Conservation (phyloP, 2,329 filamentous ascomycete genomes). For the Incumbomyces lentus region DNA sequence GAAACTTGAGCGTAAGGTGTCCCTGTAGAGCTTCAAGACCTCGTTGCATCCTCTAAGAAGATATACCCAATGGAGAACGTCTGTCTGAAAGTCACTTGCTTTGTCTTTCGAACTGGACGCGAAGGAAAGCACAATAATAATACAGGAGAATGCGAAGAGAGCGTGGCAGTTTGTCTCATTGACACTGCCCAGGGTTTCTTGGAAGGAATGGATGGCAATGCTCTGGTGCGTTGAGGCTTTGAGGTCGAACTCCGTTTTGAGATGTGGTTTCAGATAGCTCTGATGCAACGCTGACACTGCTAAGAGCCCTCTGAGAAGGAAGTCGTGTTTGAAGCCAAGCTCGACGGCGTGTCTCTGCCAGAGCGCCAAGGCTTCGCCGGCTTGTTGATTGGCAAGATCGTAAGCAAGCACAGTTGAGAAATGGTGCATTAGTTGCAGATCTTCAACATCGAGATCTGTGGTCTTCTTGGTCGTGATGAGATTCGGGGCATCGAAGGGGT, state of each 20-base stretch:
- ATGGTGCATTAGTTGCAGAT: slow-evolving; percentile 31
- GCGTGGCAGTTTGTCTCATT: slow-evolving; percentile 34
- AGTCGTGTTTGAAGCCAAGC: slow-evolving; percentile 33
- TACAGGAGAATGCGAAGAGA: slow-evolving; percentile 32
- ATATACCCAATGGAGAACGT: slow-evolving; percentile 25
- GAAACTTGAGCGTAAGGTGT: slow-evolving; percentile 21
- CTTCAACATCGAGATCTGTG: slow-evolving; percentile 24
- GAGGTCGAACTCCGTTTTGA: slow-evolving; percentile 27
- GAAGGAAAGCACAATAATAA: slow-evolving; percentile 31
- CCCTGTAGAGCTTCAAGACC: slow-evolving; percentile 23
- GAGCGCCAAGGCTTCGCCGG: slow-evolving; percentile 25
- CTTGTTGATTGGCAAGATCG: slow-evolving; percentile 24
- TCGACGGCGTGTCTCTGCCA: slow-evolving; percentile 27
- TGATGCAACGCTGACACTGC: slow-evolving; percentile 37
- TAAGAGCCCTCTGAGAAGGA: slow-evolving; percentile 35
- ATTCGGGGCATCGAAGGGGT: slow-evolving; percentile 17
- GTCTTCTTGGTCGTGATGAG: slow-evolving; percentile 19
- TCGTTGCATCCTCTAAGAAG: slow-evolving; percentile 24
- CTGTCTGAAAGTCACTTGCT: slow-evolving; percentile 20
- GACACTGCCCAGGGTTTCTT: slow-evolving; percentile 28
- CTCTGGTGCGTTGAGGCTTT: slow-evolving; percentile 29
- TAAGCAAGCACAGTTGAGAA: slow-evolving; percentile 29
- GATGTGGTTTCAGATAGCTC: slow-evolving; percentile 28
- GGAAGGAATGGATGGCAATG: slow-evolving; percentile 26
- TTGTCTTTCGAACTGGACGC: slow-evolving; percentile 20